Percentiles rank a stretch among this genome's conserved stretches.
Conservation (phyloP, 2,329 filamentous ascomycete species). For the Aspergillus sojae region DNA sequence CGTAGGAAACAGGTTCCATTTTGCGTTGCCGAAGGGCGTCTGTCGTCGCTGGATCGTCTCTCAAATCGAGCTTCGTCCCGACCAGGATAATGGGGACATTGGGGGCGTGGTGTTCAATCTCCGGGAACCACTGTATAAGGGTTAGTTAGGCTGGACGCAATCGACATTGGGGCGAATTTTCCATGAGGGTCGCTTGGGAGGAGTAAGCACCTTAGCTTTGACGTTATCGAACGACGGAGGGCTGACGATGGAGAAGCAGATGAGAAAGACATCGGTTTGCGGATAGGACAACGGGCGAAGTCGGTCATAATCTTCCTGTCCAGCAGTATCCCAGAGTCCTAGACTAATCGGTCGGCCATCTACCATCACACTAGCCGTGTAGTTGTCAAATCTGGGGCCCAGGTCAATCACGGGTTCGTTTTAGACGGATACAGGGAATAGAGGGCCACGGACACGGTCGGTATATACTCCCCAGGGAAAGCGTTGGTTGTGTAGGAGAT, state of each 20-base stretch:
- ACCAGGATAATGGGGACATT: constrained; percentile 96
- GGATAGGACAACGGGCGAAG: constrained; percentile 94
- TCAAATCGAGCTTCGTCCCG: constrained; percentile 92
- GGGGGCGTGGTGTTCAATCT: constrained; percentile 95
- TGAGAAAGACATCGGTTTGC: constrained; percentile 96
- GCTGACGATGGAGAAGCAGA: constrained; percentile 98
- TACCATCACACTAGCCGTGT: constrained; percentile 98
- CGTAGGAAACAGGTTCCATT: constrained; percentile 96
- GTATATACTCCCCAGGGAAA: constrained; percentile 99
- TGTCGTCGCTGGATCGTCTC: constrained; percentile 81
- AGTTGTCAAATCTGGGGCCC: constrained; percentile 84
- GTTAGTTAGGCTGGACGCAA: constrained; percentile 13
- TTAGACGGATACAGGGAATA: constrained; percentile 18
- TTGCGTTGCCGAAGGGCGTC: constrained; percentile 85
- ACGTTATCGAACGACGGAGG: constrained; percentile 99
- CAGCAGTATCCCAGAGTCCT: constrained; percentile 97
- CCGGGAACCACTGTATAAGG: constrained; percentile 79
- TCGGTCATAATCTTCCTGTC: constrained; percentile 97
- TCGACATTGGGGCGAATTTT: background rate
- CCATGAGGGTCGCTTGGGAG: background rate
- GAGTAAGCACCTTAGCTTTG: constrained; percentile 79
- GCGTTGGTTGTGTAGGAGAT: constrained; percentile 99
- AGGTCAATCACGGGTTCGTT: constrained; percentile 23
- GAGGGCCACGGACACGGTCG: constrained; percentile 67
- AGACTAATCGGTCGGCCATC: constrained; percentile 97